Conservation (phyloP, 1,139 yeast genomes). For the Scheffersomyces segobiensis region DNA sequence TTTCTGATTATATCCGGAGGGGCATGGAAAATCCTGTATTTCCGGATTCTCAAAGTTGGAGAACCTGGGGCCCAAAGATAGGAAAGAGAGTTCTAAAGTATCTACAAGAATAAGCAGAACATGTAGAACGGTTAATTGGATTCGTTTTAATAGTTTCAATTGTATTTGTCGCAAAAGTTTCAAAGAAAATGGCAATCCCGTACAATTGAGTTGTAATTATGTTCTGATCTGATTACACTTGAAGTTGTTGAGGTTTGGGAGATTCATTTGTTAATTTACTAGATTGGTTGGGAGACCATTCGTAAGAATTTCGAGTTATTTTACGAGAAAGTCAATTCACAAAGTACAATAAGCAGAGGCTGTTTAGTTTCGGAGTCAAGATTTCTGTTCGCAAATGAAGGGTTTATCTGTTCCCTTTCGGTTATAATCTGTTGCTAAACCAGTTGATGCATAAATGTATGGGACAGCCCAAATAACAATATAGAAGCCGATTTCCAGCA, state of each 20-base stretch:
- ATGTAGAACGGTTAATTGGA: too few species aligned
- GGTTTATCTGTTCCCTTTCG: too few species aligned
- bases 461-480: neutral
- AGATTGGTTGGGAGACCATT: neutral
- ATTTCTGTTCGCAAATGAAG: neutral
- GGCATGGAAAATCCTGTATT: neutral
- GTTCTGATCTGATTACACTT: neutral
- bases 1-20: neutral
- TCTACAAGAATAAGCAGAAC: too few species aligned
- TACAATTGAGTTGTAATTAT: neutral
- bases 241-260: neutral
- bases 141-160: too few species aligned
- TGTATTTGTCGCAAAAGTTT: too few species aligned
- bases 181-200: neutral
- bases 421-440: too few species aligned
- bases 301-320: neutral
- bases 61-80: neutral
- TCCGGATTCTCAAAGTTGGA: neutral
- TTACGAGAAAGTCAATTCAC: neutral
- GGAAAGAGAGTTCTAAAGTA: too few species aligned
- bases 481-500: neutral
- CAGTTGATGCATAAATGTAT: too few species aligned
- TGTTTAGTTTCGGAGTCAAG: neutral
- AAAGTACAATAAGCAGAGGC: neutral
- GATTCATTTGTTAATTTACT: neutral